These are phyloP conservation scores for Acrocalymma vagum DNA, from an alignment of 2,329 filamentous ascomycete species.

Conservation along the genomic window DNA sequence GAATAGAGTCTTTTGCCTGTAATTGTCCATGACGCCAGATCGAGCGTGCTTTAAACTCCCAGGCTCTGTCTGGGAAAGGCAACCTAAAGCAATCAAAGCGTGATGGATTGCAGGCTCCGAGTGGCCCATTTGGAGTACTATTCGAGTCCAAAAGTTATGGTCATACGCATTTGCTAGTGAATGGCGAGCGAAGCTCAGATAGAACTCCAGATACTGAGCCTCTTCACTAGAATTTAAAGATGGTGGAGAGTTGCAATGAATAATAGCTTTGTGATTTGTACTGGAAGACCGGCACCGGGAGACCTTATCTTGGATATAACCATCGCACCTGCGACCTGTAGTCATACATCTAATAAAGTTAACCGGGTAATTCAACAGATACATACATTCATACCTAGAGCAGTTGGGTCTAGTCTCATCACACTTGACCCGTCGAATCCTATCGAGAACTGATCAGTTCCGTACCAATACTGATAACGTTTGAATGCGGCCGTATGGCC, in stretches of 20 bases:
- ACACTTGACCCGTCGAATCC: conserved; percentile 31
- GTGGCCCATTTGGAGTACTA: conserved; percentile 52
- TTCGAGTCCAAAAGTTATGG: conserved; percentile 51
- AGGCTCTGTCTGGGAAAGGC: conserved; percentile 36
- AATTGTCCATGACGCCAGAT: conserved; percentile 10
- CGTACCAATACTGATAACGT: not conserved
- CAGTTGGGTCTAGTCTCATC: conserved; percentile 30
- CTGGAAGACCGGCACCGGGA: conserved; percentile 4
- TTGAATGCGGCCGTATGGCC: not conserved
- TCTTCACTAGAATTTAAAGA: conserved; percentile 22
- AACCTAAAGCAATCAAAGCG: conserved; percentile 53
- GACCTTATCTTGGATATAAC: conserved; percentile 23
- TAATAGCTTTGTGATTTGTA: conserved; percentile 10
- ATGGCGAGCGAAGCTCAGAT: conserved; percentile 47
- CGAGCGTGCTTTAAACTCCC: conserved; percentile 31
- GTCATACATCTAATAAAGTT: conserved; percentile 32
- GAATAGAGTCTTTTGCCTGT: conserved; percentile 36
- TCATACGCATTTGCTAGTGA: conserved; percentile 46
- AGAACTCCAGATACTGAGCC: conserved; percentile 48
- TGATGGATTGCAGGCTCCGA: conserved; percentile 54
- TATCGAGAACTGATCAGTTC: conserved; percentile 9
- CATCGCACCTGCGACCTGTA: conserved; percentile 40
- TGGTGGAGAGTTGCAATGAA: conserved; percentile 11
- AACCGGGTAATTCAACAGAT: not conserved
- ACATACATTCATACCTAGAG: conserved; percentile 20